Conservation (phyloP, 1,139 yeast genomes). For the Protomyces inundatus region DNA sequence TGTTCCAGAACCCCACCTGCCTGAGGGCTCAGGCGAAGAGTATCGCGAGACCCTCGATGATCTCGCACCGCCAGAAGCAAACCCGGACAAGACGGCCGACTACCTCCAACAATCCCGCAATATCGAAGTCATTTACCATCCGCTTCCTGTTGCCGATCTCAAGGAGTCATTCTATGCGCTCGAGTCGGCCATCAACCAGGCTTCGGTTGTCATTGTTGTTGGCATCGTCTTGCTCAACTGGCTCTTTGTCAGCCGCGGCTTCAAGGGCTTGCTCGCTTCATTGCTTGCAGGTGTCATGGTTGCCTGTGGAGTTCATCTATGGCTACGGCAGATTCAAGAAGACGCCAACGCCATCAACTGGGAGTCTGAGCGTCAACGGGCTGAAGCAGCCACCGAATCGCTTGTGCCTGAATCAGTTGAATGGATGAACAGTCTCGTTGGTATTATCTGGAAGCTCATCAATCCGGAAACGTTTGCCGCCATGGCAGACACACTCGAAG, state of each 20-base stretch:
- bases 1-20: constrained; percentile 24
- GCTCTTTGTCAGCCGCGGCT: constrained; percentile 22
- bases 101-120: constrained; percentile 20
- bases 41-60: constrained; percentile 25
- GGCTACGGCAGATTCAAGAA: constrained; percentile 23
- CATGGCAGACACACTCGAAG: constrained; percentile 27
- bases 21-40: constrained; percentile 20
- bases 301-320: constrained; percentile 20
- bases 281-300: constrained; percentile 22
- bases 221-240: constrained; percentile 9
- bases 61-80: constrained; percentile 28
- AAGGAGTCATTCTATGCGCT: constrained; percentile 15
- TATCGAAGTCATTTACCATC: constrained; percentile 25
- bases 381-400: constrained; percentile 23
- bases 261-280: constrained; percentile 17
- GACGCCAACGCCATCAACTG: constrained; percentile 25
- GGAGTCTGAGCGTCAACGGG: constrained; percentile 27
- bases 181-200: constrained; percentile 15
- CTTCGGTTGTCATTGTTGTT: constrained; percentile 7
- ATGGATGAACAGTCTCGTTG: constrained; percentile 27
- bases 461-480: constrained; percentile 27
- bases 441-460: constrained; percentile 23
- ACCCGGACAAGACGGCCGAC: constrained; percentile 23
- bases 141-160: constrained; percentile 24
- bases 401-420: constrained; percentile 28